Percentiles rank a stretch among this genome's conserved stretches.
Evolutionary conservation across 352 stramenopile species (phyloP).

Genomic region (Pythium aquatile): DNA sequence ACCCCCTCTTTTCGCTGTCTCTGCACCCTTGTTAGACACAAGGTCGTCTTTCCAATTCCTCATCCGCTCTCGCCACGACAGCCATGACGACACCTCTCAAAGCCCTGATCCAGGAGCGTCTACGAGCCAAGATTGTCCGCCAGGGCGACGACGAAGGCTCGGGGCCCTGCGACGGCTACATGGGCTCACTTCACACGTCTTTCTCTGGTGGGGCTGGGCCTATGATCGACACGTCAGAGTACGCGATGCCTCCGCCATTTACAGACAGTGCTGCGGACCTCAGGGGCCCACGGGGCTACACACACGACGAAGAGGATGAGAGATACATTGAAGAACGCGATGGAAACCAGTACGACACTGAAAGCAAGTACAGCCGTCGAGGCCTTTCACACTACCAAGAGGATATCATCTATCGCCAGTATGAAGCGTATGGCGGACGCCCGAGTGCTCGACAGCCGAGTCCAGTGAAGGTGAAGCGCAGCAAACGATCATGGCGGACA

Average conservation of each 20-base stretch:
- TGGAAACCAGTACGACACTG: neutral
- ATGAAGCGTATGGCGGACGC: neutral
- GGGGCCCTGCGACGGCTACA: neutral
- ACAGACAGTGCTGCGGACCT: neutral
- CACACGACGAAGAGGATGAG: neutral
- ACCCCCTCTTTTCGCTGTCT: too few relatives aligned
- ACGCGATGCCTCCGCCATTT: slow-evolving; percentile 7
- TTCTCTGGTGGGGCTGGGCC: neutral
- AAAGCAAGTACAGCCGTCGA: neutral
- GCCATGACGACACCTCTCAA: slow-evolving; percentile 65
- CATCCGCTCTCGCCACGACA: neutral
- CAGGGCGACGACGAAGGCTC: slow-evolving; percentile 28
- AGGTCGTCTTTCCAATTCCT: neutral
- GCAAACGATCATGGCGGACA: slow-evolving; percentile 7
- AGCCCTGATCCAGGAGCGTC: slow-evolving; percentile 68
- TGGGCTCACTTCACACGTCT: neutral
- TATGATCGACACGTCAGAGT: slow-evolving; percentile 18
- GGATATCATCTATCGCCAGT: neutral
- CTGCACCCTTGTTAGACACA: too few relatives aligned
- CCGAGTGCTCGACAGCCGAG: neutral
- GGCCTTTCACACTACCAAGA: neutral
- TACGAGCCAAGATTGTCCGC: slow-evolving; percentile 66
- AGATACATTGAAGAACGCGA: too few relatives aligned
- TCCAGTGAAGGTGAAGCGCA: neutral
- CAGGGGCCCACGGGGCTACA: neutral